phyloP scores from a whole-genome alignment of 2,329 filamentous ascomycete genomes.

The Leptographium flavum region DNA sequence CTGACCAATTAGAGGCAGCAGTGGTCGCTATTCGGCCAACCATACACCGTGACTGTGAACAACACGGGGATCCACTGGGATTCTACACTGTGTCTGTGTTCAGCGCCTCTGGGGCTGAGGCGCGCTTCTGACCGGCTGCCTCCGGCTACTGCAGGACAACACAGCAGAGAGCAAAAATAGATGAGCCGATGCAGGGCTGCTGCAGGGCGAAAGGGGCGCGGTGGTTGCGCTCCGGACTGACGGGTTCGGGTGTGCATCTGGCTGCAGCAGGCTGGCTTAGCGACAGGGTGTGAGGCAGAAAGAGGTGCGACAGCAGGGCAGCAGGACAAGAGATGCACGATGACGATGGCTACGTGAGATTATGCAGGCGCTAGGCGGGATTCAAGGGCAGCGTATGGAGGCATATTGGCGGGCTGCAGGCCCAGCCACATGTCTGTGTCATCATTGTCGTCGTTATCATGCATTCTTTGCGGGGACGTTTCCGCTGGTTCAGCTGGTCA shows the following conservation, averaged over 20 bases:
- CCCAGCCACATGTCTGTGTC: neutral
- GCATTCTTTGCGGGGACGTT: too few relatives aligned
- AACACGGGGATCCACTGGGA: too few relatives aligned
- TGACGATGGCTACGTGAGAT: too few relatives aligned
- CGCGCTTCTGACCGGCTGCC: constrained; percentile 1
- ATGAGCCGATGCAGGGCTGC: neutral
- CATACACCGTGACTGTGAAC: too few relatives aligned
- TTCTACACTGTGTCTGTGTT: neutral
- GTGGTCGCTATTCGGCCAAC: too few relatives aligned
- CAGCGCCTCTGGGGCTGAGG: constrained; percentile 7
- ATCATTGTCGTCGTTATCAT: too few relatives aligned
- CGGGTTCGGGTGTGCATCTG: neutral
- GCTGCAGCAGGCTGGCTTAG: neutral
- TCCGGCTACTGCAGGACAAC: constrained; percentile 7
- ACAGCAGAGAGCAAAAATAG: neutral
- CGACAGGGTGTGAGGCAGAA: too few relatives aligned
- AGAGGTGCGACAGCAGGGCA: too few relatives aligned
- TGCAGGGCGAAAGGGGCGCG: neutral
- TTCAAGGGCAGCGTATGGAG: too few relatives aligned
- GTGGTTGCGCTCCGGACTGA: constrained; percentile 2
- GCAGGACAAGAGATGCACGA: too few relatives aligned
- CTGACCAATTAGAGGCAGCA: too few relatives aligned
- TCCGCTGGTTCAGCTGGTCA: constrained; percentile 2
- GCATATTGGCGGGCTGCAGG: too few relatives aligned
- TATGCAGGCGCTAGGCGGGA: neutral